Percentiles rank a stretch among this genome's conserved stretches.
These are phyloP conservation scores for Cantharellus cinnabarinus DNA, from an alignment of 768 basidiomycete species.

Conservation along the genomic window DNA sequence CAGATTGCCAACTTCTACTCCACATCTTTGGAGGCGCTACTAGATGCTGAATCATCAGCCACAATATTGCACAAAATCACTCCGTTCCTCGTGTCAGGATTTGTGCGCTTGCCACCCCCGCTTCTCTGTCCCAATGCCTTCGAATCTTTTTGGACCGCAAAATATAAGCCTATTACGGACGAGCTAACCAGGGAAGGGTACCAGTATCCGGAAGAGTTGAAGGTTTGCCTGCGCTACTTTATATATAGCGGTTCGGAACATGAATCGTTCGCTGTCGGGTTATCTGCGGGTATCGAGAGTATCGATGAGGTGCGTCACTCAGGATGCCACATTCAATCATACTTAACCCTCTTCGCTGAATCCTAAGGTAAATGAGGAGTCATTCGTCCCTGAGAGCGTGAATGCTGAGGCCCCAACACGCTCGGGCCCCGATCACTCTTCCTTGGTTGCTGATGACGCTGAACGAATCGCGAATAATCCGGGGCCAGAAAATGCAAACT, in stretches of 20 bases:
- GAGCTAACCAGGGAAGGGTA: background rate
- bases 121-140: background rate
- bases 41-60: background rate
- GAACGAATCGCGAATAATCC: background rate
- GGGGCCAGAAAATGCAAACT: background rate
- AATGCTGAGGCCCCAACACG: background rate
- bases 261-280: background rate
- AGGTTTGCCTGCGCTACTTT: slow-evolving; percentile 3
- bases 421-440: background rate
- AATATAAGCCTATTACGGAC: background rate
- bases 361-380: background rate
- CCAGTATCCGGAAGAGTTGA: slow-evolving; percentile 8
- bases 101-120: slow-evolving; percentile 4
- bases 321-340: background rate
- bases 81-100: slow-evolving; percentile 5
- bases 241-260: background rate
- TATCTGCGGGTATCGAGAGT: background rate
- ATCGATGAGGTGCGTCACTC: background rate
- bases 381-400: background rate
- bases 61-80: background rate
- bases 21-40: slow-evolving; percentile 1
- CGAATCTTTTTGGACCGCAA: slow-evolving; percentile 5
- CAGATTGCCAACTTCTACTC: slow-evolving; percentile 3
- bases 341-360: background rate
- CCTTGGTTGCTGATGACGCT: background rate